Base-by-base conservation (phyloP, 140 eudicot species). In the Ambrosia hybrid region DNA sequence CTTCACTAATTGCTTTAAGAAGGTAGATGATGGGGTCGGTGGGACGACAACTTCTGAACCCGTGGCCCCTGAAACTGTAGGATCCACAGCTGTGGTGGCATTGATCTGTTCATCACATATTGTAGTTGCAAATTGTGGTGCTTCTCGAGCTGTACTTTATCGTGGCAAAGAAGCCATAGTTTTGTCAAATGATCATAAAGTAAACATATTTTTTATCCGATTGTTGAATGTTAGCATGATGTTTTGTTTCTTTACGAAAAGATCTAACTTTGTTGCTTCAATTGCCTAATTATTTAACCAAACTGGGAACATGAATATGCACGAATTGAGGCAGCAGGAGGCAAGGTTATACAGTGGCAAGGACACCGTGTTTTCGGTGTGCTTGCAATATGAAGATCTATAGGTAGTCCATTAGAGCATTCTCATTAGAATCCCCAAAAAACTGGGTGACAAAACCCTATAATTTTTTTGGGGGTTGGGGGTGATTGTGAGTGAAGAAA, bases 291-390 rank as follows among this genome's bases (percentile, higher is more conserved):
- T 67, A 9, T 58, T 48, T 73, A 92, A 96, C 98, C 98, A 46
- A 83, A 82, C 63, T 68, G 98, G 72, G 95, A 89, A 79, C 96
- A 91, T 79, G 97, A 91, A 79, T 81, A 76, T 84, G 97, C 92
- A 8, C 88, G 97, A 78, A 94, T 90, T 53, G 97, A 88, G 83
- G 95, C 95, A 33, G 86, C 90, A 3, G 97, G 96, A 11, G 99
- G 99, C 11, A 94, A 88, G 71, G 96, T 94, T 68, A 88, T 94
- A 67, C 96, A 86, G 74, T 94, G 99, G 99, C 87, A 94, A 43
- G 97, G 99, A 14, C 96, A 88, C 73, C 96, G 99, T 79, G 99
- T 94, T 66, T 91, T 88, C 78, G 99, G 99, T 0, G 99, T 94
- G 67, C 99, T 94, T 82, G 99, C 99, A 13, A 91, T 94, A 97